These are phyloP conservation scores for Pythium periplocum DNA, from an alignment of 352 stramenopile species.

Conservation along the genomic window DNA sequence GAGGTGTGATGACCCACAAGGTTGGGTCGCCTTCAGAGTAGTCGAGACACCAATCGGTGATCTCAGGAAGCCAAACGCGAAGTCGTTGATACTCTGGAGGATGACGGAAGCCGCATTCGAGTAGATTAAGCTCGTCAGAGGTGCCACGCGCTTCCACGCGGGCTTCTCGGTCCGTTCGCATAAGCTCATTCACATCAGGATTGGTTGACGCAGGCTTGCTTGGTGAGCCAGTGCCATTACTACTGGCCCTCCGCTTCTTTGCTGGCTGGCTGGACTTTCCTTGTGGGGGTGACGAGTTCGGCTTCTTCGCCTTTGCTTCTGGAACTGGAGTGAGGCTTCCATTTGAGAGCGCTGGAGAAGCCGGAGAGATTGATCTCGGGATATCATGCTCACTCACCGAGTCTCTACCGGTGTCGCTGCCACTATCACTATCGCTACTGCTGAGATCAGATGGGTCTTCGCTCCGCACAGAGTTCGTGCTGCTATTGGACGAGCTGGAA, in stretches of 20 bases:
- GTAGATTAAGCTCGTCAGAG: constrained; percentile 64
- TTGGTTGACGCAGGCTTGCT: constrained; percentile 7
- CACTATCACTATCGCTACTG: constrained; percentile 56
- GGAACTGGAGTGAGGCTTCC: no score
- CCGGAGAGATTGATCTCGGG: constrained; percentile 1
- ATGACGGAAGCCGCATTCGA: constrained; percentile 78
- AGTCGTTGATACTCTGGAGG: constrained; percentile 49
- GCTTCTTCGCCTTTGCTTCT: no score
- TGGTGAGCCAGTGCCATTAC: neutral
- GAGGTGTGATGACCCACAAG: constrained; percentile 77
- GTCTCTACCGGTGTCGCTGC: constrained; percentile 26
- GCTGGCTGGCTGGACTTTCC: no score
- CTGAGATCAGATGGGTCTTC: constrained; percentile 28
- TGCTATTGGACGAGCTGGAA: constrained; percentile 31
- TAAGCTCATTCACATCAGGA: constrained; percentile 63
- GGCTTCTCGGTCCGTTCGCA: constrained; percentile 61
- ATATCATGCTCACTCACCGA: constrained; percentile 2
- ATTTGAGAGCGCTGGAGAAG: constrained; percentile 4
- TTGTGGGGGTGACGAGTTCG: no score
- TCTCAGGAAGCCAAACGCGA: constrained; percentile 79
- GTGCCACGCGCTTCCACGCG: constrained; percentile 40
- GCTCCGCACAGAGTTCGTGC: constrained; percentile 25
- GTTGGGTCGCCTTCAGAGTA: constrained; percentile 82
- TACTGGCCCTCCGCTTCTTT: no score
- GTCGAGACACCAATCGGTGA: constrained; percentile 85